phyloP scores from a whole-genome alignment of 345 rosid genomes.

The Populus ilicifolia region DNA sequence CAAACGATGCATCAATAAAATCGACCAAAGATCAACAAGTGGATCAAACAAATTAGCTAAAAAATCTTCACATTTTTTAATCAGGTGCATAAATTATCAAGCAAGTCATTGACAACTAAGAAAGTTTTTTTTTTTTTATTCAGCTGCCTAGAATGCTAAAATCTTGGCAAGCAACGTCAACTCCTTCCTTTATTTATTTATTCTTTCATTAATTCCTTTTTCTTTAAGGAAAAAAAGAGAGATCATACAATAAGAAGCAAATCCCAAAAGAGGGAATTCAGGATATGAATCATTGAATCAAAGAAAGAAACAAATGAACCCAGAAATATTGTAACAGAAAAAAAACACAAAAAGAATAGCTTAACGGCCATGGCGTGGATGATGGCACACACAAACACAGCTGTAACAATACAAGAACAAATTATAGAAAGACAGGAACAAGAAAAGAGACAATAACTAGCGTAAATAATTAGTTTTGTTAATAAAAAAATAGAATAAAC shows the following conservation, averaged over 20 bases:
- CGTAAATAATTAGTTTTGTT: background rate
- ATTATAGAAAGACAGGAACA: background rate
- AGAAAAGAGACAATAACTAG: background rate
- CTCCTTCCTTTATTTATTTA: background rate
- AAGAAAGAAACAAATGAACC: background rate
- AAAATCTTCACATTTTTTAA: slow-evolving; percentile 9
- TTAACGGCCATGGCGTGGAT: background rate
- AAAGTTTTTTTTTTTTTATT: background rate
- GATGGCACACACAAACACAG: background rate
- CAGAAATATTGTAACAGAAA: background rate
- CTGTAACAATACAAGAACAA: background rate
- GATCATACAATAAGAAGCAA: background rate
- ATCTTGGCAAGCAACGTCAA: background rate
- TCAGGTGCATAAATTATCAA: background rate
- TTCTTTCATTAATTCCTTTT: background rate
- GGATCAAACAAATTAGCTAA: slow-evolving; percentile 17
- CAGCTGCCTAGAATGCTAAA: slow-evolving; percentile 3
- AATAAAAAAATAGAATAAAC: background rate
- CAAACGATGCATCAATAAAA: slow-evolving; percentile 30
- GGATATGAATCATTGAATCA: background rate
- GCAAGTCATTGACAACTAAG: slow-evolving; percentile 19
- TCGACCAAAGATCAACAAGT: slow-evolving; percentile 16
- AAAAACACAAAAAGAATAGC: background rate
- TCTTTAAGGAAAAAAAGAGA: background rate
- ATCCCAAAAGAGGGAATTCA: background rate